Evolutionary conservation across 225 moss, liverwort and hornwort species (phyloP).

Genomic region (Polytrichum formosum): DNA sequence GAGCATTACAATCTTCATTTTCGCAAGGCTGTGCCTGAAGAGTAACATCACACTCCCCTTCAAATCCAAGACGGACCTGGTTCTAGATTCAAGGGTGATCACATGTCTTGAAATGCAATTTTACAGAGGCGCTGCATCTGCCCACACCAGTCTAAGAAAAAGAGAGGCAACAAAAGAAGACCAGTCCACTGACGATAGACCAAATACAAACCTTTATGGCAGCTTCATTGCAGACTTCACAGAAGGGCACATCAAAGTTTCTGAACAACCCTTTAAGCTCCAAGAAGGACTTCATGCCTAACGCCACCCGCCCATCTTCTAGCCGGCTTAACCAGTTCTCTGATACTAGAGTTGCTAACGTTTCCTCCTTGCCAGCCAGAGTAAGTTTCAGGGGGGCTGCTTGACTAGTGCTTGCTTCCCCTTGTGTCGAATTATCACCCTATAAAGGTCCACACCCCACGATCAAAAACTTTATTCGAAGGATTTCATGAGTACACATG

Average conservation of each 20-base stretch:
- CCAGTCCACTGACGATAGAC: background rate
- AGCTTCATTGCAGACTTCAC: slow-evolving; percentile 92
- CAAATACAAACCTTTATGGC: slow-evolving; percentile 68
- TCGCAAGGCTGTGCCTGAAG: slow-evolving; percentile 71
- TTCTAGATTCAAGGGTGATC: background rate
- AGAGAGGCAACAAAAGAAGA: background rate
- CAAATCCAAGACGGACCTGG: slow-evolving; percentile 12
- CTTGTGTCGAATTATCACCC: slow-evolving; percentile 41
- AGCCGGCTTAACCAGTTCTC: slow-evolving; percentile 66
- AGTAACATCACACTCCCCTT: slow-evolving; percentile 14
- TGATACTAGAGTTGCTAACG: slow-evolving; percentile 43
- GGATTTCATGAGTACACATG: too few relatives aligned
- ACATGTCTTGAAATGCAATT: background rate
- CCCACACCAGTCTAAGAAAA: background rate
- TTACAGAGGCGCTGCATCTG: background rate
- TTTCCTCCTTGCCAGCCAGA: slow-evolving; percentile 63
- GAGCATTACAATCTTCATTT: slow-evolving; percentile 60
- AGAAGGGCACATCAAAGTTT: slow-evolving; percentile 81
- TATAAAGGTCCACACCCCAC: slow-evolving; percentile 7
- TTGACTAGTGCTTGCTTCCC: slow-evolving; percentile 43
- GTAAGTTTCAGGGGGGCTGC: slow-evolving; percentile 46
- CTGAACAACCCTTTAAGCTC: slow-evolving; percentile 83
- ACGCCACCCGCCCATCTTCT: slow-evolving; percentile 49
- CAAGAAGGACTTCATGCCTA: slow-evolving; percentile 78
- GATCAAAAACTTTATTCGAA: background rate